Evolutionary conservation across 306 rosid genomes (phyloP), one percentile per base, ranked within the genome.

Genomic region (Rubus idaeus): DNA sequence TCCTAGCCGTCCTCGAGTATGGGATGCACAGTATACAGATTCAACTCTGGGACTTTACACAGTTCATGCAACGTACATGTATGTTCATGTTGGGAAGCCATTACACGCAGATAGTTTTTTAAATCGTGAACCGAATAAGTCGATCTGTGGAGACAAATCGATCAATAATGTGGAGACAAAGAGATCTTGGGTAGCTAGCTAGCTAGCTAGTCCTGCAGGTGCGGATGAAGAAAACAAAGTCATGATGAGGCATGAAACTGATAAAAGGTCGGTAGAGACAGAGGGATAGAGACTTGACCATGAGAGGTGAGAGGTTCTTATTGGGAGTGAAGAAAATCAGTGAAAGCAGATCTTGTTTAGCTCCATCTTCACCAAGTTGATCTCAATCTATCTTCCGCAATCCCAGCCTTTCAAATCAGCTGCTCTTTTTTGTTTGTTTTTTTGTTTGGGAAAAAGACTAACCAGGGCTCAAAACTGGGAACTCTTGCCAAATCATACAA

Each of bases 391-490:
- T 69, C 81, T 78, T 64, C 57, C 50, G 47, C 17, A 70, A 52
- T 79, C 84, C 73, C 70, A 58, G n/a, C 50, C 78, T 79, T 70
- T 87, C 84, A 76, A 77, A 81, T 79, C 81, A 79, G n/a, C 26
- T 45, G 6, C 8, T 20, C 6, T 21, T n/a, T 58, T 68, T 20
- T 5, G 11, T 45, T 14, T 1, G 3, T 41, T 23, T 21, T 10
- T 40, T 6, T 61, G 5, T 61, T 57, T 21, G 0, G 35, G 63
- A 20, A 30, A 30, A 30, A 30, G 35, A 30, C 35, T 1, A 30
- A 30, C 35, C 35, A 2, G 1, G 35, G 35, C 35, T 30, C 35
- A 30, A 30, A 30, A 30, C 35, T 30, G 35, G 35, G 35, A 30
- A 30, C 35, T 30, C 35, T 30, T 30, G 35, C 35, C 35, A 1